phyloP scores from a whole-genome alignment of 352 stramenopile genomes.

The Globisporangium mamillatum region DNA sequence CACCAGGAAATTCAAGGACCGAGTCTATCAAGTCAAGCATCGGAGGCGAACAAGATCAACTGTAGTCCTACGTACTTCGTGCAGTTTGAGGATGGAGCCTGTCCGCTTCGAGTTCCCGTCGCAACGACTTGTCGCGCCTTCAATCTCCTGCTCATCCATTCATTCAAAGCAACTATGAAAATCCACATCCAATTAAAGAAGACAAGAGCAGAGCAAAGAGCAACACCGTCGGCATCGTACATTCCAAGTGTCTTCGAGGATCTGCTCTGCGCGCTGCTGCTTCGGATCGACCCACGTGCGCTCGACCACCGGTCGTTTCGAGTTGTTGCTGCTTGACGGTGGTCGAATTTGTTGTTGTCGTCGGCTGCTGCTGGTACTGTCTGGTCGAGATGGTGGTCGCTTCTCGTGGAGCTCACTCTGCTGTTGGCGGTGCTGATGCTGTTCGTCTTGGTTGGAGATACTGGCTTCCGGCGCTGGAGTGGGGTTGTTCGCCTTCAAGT shows the following conservation, averaged over 20 bases:
- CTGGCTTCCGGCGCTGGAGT: neutral
- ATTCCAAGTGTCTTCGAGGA: constrained; percentile 36
- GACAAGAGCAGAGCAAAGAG: neutral
- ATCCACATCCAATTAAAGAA: neutral
- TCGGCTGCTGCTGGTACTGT: constrained; percentile 1
- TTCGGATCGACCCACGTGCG: constrained; percentile 33
- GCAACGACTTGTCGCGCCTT: neutral
- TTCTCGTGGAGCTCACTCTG: neutral
- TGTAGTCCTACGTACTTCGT: neutral
- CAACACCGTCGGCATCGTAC: constrained; percentile 15
- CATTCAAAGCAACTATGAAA: neutral
- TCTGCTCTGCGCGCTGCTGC: constrained; percentile 28
- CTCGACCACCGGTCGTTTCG: constrained; percentile 6
- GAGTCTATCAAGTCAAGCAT: neutral
- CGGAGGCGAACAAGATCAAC: neutral
- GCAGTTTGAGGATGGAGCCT: neutral
- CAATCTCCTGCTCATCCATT: constrained; percentile 14
- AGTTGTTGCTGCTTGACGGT: neutral
- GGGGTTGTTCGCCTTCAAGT: neutral
- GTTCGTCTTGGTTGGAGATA: constrained; percentile 16
- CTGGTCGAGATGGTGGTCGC: neutral
- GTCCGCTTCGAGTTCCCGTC: constrained; percentile 2
- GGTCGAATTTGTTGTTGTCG: neutral
- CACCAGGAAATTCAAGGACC: neutral
- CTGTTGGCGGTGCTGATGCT: neutral